A percentile compares a stretch with the other conserved stretches of the same genome.
These are phyloP conservation scores for Cordia subcordata DNA, from an alignment of 257 asterid genomes.

Conservation along the genomic window DNA sequence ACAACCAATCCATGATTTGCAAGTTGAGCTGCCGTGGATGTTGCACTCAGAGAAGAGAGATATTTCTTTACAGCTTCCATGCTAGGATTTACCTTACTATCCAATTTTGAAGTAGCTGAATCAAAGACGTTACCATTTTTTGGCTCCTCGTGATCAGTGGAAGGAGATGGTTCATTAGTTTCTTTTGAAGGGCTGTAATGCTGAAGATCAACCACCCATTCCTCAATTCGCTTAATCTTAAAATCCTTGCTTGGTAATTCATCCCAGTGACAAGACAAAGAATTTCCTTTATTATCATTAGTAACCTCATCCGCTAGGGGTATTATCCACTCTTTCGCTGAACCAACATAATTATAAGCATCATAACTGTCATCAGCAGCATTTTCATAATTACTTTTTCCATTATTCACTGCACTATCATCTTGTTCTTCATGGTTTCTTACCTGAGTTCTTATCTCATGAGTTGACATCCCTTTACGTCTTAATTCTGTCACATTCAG, in stretches of 20 bases:
- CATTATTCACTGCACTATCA: slow-evolving; percentile 24
- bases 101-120: slow-evolving; percentile 37
- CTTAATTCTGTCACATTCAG: slow-evolving; percentile 42
- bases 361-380: slow-evolving; percentile 44
- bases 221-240: slow-evolving; percentile 66
- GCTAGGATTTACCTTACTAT: slow-evolving; percentile 54
- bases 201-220: slow-evolving; percentile 86
- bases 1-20: slow-evolving; percentile 81
- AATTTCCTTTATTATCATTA: slow-evolving; percentile 31
- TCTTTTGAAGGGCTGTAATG: slow-evolving; percentile 55
- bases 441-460: slow-evolving; percentile 30
- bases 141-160: slow-evolving; percentile 28
- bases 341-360: slow-evolving; percentile 47
- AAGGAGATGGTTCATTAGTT: slow-evolving; percentile 29
- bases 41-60: slow-evolving; percentile 65
- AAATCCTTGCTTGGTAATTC: slow-evolving; percentile 61
- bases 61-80: slow-evolving; percentile 78
- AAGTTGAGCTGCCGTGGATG: slow-evolving; percentile 80
- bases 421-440: slow-evolving; percentile 32
- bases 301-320: slow-evolving; percentile 52
- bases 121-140: slow-evolving; percentile 23
- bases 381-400: slow-evolving; percentile 37
- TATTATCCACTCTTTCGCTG: slow-evolving; percentile 82
- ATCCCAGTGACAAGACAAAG: slow-evolving; percentile 38
- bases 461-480: slow-evolving; percentile 28